Base-by-base conservation (phyloP, 169 alveolate genomes). In the Plasmodium adleri region DNA sequence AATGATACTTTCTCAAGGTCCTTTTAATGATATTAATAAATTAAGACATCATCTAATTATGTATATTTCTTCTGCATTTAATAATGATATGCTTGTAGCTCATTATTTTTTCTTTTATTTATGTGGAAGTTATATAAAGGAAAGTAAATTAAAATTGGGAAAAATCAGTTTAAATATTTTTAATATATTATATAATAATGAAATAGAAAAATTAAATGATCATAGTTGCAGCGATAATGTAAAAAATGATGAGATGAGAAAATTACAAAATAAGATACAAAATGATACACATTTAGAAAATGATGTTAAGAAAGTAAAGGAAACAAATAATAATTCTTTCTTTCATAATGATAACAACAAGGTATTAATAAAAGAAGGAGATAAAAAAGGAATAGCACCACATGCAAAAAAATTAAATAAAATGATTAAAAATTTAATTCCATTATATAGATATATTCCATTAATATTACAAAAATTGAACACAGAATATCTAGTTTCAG, bases 121-220 rank as follows among this genome's bases (percentile, higher is more conserved):
- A 59, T 83, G 91, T 56, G 91, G 85, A 12, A 83, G 74, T 67
- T 83, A 83, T 50, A 83, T 83, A 26, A 59, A 83, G 26, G 85
- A 83, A 13, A 83, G 74, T 28, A 83, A 83, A 68, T 63, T 68
- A 43, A 83, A 68, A 17, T 72, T 83, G 45, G 91, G 91, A 0
- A 83, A 83, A 49, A 49, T 83, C 32, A 83, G 85, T 52, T 62
- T 83, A 45, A 54, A 45, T 32, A 26, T 83, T 68, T 83, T 67
- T 83, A 83, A 83, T 67, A 45, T 83, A 9, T 67, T 47, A 26
- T 39, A 32, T n/a, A 49, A 50, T 2, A 59, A 45, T n/a, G 39
- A 7, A 3, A n/a, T 13, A 13, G 56, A 28, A n/a, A 20, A 66
- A 32, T 22, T 22, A 22, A 20, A 62, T 62, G 15, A 15, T 22